Conservation (phyloP, 352 stramenopile genomes). For the Phytopythium delawarense region DNA sequence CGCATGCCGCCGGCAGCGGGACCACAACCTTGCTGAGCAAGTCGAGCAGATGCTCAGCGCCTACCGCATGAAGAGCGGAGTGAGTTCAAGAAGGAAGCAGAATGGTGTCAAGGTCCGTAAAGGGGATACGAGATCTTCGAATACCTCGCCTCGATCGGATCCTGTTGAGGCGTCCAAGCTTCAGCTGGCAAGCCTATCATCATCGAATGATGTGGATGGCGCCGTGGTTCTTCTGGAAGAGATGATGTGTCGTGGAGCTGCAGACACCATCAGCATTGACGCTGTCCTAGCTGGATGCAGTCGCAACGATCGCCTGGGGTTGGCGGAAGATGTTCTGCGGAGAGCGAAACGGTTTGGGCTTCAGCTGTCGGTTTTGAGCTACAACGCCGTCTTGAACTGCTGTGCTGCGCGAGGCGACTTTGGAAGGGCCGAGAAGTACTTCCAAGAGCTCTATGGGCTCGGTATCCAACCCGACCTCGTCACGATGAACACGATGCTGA, state of each 20-base stretch:
- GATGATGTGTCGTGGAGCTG: conserved; percentile 19
- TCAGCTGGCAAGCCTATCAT: background rate
- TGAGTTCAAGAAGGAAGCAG: background rate
- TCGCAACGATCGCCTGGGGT: conserved; percentile 20
- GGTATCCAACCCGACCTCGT: conserved; percentile 27
- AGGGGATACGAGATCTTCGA: background rate
- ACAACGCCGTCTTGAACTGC: conserved; percentile 47
- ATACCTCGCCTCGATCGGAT: background rate
- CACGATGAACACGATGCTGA: conserved; percentile 55
- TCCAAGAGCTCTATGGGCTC: conserved; percentile 32
- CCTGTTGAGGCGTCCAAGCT: background rate
- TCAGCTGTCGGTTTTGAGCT: conserved; percentile 16
- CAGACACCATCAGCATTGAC: conserved; percentile 28
- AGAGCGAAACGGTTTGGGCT: conserved; percentile 25
- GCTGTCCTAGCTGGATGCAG: conserved; percentile 32
- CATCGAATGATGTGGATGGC: background rate
- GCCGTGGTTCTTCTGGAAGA: conserved; percentile 21
- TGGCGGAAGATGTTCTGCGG: conserved; percentile 27
- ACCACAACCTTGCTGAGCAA: conserved; percentile 36
- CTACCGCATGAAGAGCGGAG: background rate
- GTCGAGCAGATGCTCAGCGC: background rate
- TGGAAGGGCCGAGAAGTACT: conserved; percentile 21
- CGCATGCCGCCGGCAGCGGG: conserved; percentile 30
- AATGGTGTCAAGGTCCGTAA: background rate
- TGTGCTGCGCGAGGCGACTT: conserved; percentile 30